These are phyloP conservation scores for Kwoniella dejecticola DNA, from an alignment of 768 basidiomycete genomes.

Conservation along the genomic window DNA sequence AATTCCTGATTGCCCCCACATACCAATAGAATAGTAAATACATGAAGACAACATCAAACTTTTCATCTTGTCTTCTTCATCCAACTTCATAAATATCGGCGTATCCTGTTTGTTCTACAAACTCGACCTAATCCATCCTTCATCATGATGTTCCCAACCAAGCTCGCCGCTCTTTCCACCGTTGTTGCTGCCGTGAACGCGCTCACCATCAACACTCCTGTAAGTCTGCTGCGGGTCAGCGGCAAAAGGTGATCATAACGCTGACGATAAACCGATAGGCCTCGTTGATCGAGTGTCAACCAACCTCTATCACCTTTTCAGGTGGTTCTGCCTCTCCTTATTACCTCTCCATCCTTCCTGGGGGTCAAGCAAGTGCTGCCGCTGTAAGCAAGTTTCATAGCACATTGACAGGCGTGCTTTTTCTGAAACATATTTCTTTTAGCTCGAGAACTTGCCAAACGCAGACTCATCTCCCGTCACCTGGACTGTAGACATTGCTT, in stretches of 20 bases:
- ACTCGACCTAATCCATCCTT: no score
- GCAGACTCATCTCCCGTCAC: slow-evolving; percentile 23
- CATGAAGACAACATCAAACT: no score
- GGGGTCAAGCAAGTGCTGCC: slow-evolving; percentile 32
- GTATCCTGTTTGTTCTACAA: no score
- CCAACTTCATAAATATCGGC: no score
- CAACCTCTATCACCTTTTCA: slow-evolving; percentile 28
- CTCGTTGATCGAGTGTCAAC: slow-evolving; percentile 43
- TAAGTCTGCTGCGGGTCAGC: slow-evolving; percentile 15
- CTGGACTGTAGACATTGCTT: slow-evolving; percentile 37
- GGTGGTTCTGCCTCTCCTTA: slow-evolving; percentile 32
- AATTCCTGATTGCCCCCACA: no score
- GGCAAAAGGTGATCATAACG: not conserved
- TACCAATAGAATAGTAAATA: no score
- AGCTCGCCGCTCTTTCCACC: slow-evolving; percentile 28
- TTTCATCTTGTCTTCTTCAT: no score
- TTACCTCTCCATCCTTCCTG: slow-evolving; percentile 41
- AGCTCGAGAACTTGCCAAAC: slow-evolving; percentile 26
- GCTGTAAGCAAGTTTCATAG: slow-evolving; percentile 22
- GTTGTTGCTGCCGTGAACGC: slow-evolving; percentile 28
- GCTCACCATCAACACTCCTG: slow-evolving; percentile 34
- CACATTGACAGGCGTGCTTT: not conserved
- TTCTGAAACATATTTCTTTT: not conserved
- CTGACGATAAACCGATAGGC: slow-evolving; percentile 19
- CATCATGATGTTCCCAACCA: slow-evolving; percentile 29